Evolutionary conservation across 768 basidiomycete genomes (phyloP).

Genomic region (Termitomyces sp.): DNA sequence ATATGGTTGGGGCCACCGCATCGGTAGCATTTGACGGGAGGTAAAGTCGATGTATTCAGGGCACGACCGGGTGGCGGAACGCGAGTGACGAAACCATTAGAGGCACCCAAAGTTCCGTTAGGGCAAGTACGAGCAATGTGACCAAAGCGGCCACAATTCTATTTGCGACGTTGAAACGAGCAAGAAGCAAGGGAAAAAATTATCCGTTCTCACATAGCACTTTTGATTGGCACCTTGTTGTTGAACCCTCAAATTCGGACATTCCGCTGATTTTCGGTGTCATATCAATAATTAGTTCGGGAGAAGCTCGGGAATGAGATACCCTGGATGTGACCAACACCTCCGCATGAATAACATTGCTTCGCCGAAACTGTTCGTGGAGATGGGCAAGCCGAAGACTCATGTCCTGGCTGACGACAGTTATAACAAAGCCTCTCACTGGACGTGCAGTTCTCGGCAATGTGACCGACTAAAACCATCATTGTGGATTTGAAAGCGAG

Average conservation of each 20-base stretch:
- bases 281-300: background rate
- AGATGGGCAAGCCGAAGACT: constrained; percentile 81
- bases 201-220: constrained; percentile 61
- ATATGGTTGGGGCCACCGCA: constrained; percentile 88
- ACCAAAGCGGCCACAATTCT: constrained; percentile 80
- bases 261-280: constrained; percentile 48
- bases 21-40: constrained; percentile 83
- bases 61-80: constrained; percentile 69
- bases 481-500: background rate
- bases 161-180: constrained; percentile 3
- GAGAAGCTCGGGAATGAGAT: background rate
- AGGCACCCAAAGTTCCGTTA: constrained; percentile 26
- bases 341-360: constrained; percentile 92
- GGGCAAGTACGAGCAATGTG: constrained; percentile 80
- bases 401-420: constrained; percentile 92
- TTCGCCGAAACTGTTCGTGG: constrained; percentile 79
- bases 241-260: constrained; percentile 70
- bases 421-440: constrained; percentile 91
- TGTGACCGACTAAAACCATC: constrained; percentile 68
- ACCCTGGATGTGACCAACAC: constrained; percentile 83
- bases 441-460: constrained; percentile 87
- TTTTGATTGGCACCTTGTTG: constrained; percentile 62
- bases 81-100: constrained; percentile 54
- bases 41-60: constrained; percentile 69
- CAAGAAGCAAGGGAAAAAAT: background rate